phyloP scores from a whole-genome alignment of 1,139 yeast species.

The Debaryomyces coudertii region DNA sequence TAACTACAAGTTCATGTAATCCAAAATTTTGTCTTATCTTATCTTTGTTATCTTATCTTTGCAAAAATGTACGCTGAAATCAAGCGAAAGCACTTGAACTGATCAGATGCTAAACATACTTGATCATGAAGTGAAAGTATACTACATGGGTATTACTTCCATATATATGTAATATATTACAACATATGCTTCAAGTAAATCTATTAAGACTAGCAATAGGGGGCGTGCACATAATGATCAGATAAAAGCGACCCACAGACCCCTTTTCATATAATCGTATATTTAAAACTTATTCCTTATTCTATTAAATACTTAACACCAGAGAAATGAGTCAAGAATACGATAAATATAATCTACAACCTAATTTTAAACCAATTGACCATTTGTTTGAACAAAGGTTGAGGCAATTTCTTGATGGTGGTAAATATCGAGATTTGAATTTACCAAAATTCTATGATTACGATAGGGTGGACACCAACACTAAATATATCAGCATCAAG shows the following conservation, averaged over 20 bases:
- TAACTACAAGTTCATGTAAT: not conserved
- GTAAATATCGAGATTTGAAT: conserved; percentile 70
- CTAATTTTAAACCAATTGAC: conserved; percentile 83
- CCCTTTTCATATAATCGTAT: not conserved
- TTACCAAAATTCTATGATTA: conserved; percentile 82
- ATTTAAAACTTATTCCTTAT: not conserved
- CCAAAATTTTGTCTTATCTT: not conserved
- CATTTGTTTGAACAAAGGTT: conserved; percentile 76
- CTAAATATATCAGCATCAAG: conserved; percentile 50
- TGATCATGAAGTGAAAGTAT: no score
- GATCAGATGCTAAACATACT: not conserved
- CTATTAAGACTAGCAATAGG: not conserved
- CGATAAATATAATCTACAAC: conserved; percentile 54
- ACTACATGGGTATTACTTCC: not conserved
- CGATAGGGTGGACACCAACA: conserved; percentile 50
- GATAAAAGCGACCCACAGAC: conserved; percentile 1
- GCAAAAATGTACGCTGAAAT: not conserved
- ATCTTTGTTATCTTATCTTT: not conserved
- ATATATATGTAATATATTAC: not conserved
- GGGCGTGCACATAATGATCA: conserved; percentile 8
- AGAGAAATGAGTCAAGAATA: conserved; percentile 18
- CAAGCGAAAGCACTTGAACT: not conserved
- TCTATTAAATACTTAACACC: not conserved
- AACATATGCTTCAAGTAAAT: not conserved
- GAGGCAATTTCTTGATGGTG: conserved; percentile 79